Evolutionary conservation across 306 rosid species (phyloP), one percentile per base, ranked within the genome.

Genomic region (Nissolia schottii): DNA sequence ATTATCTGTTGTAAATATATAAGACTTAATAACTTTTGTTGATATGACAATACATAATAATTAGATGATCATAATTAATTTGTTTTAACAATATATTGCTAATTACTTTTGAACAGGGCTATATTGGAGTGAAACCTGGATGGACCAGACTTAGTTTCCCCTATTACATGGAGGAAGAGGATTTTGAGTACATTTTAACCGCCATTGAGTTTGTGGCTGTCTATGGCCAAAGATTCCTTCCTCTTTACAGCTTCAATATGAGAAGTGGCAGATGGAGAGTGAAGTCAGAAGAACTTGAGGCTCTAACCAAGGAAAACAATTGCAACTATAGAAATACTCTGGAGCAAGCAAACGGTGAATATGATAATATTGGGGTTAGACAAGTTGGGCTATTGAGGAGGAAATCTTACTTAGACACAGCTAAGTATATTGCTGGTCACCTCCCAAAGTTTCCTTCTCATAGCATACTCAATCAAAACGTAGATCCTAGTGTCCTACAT

Each of bases 61-160:
- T n/a, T n/a, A n/a, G n/a, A n/a, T n/a, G n/a, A n/a, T n/a, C n/a
- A n/a, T n/a, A n/a, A n/a, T n/a, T n/a, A n/a, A n/a, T n/a, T n/a
- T n/a, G n/a, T n/a, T n/a, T 40, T 40, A 43, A 43, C 10, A 43
- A 11, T 6, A 41, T 6, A 5, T 41, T 60, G 38, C n/a, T 51
- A 11, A 2, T 16, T 56, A 12, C 15, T 29, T 60, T 41, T 14
- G 25, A 23, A 54, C 6, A 92, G 93, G 96, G 98, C 3, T 88
- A 87, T 51, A 77, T 77, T 3, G 97, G 98, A 65, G 67, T 78
- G 2, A 90, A 87, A 80, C 96, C 98, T 0, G 96, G 97, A 74
- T 93, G 98, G 98, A 88, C 92, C 2, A 80, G 96, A 75, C 78
- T 93, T 54, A 90, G 95, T 65, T 88, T 92, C 68, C 96, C 96